Base-by-base conservation (phyloP, 768 basidiomycete genomes). In the Cyclocybe cylindracea region DNA sequence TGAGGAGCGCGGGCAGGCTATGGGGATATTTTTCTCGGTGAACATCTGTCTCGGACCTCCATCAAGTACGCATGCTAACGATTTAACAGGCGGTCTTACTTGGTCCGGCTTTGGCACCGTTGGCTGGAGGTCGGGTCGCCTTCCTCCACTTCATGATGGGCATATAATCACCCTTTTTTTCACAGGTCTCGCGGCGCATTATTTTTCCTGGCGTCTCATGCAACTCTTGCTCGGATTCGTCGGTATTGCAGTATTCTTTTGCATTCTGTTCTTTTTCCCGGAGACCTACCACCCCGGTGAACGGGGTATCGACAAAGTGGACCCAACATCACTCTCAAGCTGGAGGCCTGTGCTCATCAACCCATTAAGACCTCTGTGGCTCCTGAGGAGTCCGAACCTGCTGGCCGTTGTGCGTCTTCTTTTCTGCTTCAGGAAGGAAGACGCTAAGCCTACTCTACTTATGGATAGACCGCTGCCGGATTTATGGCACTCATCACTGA, bases 261-360 rank as follows among this genome's bases (percentile, higher is more conserved):
- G 71, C 3, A 68, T 86, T 10, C 34, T 64, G 1, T 45, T 77
- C 4, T 75, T 74, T 43, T 74, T 87, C 10, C 87, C 86, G 0
- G 87, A 89, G 59, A 89, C 87, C 2, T 80, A 76, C 42, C 83
- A 85, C 56, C 85, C 86, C 0, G 78, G 82, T 2, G 61, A 77
- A 4, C 70, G 77, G 43, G 80, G 84, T 0, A 68, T 85, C 2
- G 84, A 85, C 39, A 82, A 80, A 51, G 46, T 65, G 4, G 54
- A 63, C 13, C 56, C 61, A 3, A 55, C 56, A 2, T 56, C 51
- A 5, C 70, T 54, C 13, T 59, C 52, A 7, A 59, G 35, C 39
- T 63, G 63, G 63, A 51, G 61, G n/a, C 69, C 75, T 32, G 68
- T 82, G 0, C 74, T 78, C 59, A 54, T 89, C 31, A 89, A 89